Conservation (phyloP, 2,329 filamentous ascomycete genomes). For the Zasmidium angulare region DNA sequence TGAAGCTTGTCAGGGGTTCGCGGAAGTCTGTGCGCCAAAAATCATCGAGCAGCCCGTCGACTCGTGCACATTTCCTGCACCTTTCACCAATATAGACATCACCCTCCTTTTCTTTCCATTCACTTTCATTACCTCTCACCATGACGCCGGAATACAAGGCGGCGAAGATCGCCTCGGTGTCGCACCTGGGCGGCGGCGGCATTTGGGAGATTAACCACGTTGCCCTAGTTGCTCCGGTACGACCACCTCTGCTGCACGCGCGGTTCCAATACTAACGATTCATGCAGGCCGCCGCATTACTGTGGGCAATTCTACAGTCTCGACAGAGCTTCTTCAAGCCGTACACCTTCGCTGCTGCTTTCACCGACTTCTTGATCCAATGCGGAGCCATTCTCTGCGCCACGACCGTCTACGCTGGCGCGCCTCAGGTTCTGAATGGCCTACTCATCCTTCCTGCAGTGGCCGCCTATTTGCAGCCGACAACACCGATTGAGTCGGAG, state of each 20-base stretch:
- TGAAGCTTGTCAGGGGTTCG: neutral
- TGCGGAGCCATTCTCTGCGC: conserved; percentile 79
- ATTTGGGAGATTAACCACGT: conserved; percentile 85
- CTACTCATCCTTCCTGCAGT: conserved; percentile 72
- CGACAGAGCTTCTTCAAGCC: conserved; percentile 80
- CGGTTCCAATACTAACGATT: conserved; percentile 27
- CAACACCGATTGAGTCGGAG: conserved; percentile 39
- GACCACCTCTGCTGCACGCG: conserved; percentile 34
- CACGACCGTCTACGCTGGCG: conserved; percentile 77
- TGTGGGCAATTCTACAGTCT: conserved; percentile 87
- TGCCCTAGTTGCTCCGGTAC: conserved; percentile 79
- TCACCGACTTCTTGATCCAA: conserved; percentile 86
- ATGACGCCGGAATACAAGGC: conserved; percentile 70
- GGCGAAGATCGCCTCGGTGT: conserved; percentile 93
- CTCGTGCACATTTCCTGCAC: neutral
- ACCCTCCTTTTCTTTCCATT: conserved; percentile 6
- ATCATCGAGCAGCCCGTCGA: neutral
- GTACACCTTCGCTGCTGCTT: conserved; percentile 65
- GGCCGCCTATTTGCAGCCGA: conserved; percentile 45
- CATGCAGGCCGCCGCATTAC: conserved; percentile 70
- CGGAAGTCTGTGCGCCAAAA: neutral
- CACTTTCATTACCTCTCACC: neutral
- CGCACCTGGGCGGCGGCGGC: conserved; percentile 79
- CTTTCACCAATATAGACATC: neutral
- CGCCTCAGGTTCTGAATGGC: conserved; percentile 70